Base-by-base conservation (phyloP, 345 rosid genomes). In the Murraya paniculata region DNA sequence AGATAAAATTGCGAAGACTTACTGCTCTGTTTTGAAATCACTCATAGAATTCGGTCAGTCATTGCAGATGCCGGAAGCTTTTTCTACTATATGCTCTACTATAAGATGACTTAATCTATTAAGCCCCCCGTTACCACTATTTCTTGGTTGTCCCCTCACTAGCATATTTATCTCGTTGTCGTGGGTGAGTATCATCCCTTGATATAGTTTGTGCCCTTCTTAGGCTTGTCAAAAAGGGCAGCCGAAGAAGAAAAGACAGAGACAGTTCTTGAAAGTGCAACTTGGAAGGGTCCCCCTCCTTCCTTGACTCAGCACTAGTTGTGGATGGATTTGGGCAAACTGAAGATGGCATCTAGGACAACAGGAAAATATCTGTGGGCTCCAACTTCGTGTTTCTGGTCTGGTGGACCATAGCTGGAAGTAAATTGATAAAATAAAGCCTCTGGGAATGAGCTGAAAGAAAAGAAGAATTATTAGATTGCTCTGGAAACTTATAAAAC, bases 171-270 rank as follows among this genome's bases (percentile, higher is more conserved):
- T 73, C 84, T 36, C 78, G 75, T 80, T 78, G 56, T 86, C 91
- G 77, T 79, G 87, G n/a, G 74, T 60, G 72, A 64, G 68, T 60
- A 65, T 61, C 72, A 78, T 83, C 85, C 81, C 76, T 84, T 0
- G 81, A 80, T 25, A 80, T 79, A 74, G 86, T 61, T 82, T 87
- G 94, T n/a, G 85, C 93, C 62, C 80, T 90, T 85, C 78, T 88
- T 71, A 93, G n/a, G 84, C 93, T 96, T 94, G 84, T 96, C 94
- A 79, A 94, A 94, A 78, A 96, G 94, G 74, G 99, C 99, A 81
- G 98, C 97, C 19, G 98, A 96, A 60, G 99, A 96, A 86, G 99
- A 96, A 86, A 96, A 96, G 78, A 90, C 99, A 60, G 97, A 96
- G 21, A 94, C 98, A 28, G 93, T 90, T 89, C 98, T 94, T 55